Base-by-base conservation (phyloP, 495 filamentous ascomycete species). In the Neurospora tetraspora region DNA sequence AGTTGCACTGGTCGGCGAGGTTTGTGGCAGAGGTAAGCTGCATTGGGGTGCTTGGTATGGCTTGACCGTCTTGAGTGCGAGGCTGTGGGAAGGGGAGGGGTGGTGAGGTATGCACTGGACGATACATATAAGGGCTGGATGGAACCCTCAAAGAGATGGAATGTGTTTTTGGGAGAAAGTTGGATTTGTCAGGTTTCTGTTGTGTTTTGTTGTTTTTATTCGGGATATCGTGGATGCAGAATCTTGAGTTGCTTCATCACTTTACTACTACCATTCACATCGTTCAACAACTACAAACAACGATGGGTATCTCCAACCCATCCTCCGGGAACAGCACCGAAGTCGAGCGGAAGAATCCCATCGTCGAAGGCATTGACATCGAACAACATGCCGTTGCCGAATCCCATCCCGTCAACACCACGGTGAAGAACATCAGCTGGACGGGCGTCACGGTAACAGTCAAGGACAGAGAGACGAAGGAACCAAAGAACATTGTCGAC, bases 401-500 rank as follows among this genome's bases (percentile, higher is more conserved):
- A 69, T 74, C 78, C 10, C 80, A 83, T 73, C 76, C 82, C 16
- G 65, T 70, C 27, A 84, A 84, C 76, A 78, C 81, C 0, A 82
- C 76, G 0, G 78, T 85, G 23, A 75, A 76, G 23, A 79, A 76
- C 71, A 89, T 92, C 74, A 83, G 86, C 12, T 94, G 91, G 91
- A 79, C 78, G 36, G 83, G 84, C 43, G 78, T 93, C 72, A 89
- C 85, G 0, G 91, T 93, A 39, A 89, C 86, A 0, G 90, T 94
- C 43, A 90, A 89, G 74, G 91, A 94, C 80, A 83, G 88, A 5
- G 82, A 88, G 70, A 90, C 91, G 2, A 89, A 89, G 71, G 76
- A 86, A 69, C 82, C 88, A 2, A 86, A 86, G 79, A 75, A 80
- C 69, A 82, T 91, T 72, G 81, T 91, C 47, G 82, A 84, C 34